Base-by-base conservation (phyloP, 1,284 basidiomycete species). In the Cutaneotrichosporon cutaneum region DNA sequence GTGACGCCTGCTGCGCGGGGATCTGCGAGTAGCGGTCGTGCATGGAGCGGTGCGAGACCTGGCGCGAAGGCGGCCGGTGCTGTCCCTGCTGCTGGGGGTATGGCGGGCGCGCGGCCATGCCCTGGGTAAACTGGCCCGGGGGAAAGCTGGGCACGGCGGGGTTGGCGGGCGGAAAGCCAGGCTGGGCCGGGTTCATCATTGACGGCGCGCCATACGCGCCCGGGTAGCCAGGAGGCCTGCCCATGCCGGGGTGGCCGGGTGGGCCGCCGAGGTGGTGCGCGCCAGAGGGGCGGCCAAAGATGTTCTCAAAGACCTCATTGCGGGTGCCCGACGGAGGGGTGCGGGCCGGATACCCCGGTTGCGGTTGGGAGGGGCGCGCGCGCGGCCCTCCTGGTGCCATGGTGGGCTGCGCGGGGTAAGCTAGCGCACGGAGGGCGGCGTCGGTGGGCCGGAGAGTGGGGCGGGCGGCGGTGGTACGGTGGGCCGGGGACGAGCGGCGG, bases 251-350 rank as follows among this genome's bases (percentile, higher is more conserved):
- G 30, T 48, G 50, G 51, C 27, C 53, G 2, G 56, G 56, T 13
- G 59, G 56, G 18, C 62, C 56, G 30, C 69, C 70, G 36, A 76
- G 61, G 57, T 80, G 79, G 70, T 80, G 79, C 0, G 69, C 74
- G 7, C 70, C 76, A 6, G 77, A 72, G 24, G 77, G 75, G 30
- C 77, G 58, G 18, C 79, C 79, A 63, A 80, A 80, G 68, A 80
- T 80, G 65, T 74, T 78, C 56, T 79, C 77, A 62, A 80, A 80
- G 9, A 72, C 77, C 52, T 78, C 75, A 64, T 77, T 77, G 54
- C 77, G 65, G 42, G 62, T 47, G 11, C 56, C 56, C 16, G 21
- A 21, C 14, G 36, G 57, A 22, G 50, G 58, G 7, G 51, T n/a
- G n/a, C 35, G 50, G 21, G n/a, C 33, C 18, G 47, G 45, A 27